These are phyloP conservation scores for Physcomitrellopsis africana DNA, from an alignment of 225 moss, liverwort and hornwort genomes.

Conservation along the genomic window DNA sequence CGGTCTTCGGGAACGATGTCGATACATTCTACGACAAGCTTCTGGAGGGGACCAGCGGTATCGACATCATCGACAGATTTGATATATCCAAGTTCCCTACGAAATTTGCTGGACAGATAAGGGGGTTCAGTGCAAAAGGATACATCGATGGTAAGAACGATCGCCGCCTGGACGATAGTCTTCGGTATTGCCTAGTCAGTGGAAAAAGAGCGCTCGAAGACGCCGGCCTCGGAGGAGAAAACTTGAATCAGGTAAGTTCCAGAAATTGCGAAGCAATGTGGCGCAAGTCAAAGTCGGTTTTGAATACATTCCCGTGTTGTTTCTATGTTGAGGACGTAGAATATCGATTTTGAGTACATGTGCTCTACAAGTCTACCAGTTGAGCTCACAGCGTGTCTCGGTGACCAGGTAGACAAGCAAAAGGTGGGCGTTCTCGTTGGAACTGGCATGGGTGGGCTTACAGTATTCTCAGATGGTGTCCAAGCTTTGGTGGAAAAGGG, in stretches of 20 bases:
- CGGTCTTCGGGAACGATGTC: slow-evolving; percentile 89
- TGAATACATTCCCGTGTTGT: not conserved
- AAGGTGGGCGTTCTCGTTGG: slow-evolving; percentile 80
- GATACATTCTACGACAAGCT: slow-evolving; percentile 75
- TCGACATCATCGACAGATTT: slow-evolving; percentile 76
- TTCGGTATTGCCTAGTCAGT: slow-evolving; percentile 78
- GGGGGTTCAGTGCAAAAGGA: slow-evolving; percentile 62
- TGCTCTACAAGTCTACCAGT: too few species aligned
- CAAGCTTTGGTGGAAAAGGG: slow-evolving; percentile 82
- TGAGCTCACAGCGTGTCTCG: not conserved
- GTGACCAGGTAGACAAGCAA: slow-evolving; percentile 75
- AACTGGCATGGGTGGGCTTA: slow-evolving; percentile 87
- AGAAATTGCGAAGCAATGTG: not conserved
- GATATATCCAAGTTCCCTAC: slow-evolving; percentile 85
- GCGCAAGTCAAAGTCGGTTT: not conserved
- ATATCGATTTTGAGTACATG: not conserved
- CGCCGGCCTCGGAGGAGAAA: slow-evolving; percentile 71
- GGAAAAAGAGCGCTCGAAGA: slow-evolving; percentile 79
- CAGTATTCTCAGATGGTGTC: slow-evolving; percentile 81
- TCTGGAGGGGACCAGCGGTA: slow-evolving; percentile 75
- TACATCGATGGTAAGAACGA: slow-evolving; percentile 95
- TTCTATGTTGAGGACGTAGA: too few species aligned
- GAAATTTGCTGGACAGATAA: slow-evolving; percentile 84
- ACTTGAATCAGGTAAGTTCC: slow-evolving; percentile 52
- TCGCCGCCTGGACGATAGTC: slow-evolving; percentile 81